These are phyloP conservation scores for Dipodascopsis tothii DNA, from an alignment of 805 yeast genomes.

Conservation along the genomic window DNA sequence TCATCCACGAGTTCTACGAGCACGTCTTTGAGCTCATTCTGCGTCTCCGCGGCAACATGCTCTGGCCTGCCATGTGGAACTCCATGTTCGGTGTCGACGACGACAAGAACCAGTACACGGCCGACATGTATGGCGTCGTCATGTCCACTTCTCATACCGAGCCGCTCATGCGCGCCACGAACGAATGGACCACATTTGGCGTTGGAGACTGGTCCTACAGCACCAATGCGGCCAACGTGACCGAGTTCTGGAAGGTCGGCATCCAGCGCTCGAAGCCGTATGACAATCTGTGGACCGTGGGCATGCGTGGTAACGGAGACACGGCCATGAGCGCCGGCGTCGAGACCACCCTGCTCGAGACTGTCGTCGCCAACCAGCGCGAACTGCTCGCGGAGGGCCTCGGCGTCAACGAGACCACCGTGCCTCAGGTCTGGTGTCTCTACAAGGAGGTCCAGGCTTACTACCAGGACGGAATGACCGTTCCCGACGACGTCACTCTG, in stretches of 20 bases:
- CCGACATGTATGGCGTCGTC: constrained; percentile 21
- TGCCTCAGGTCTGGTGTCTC: constrained; percentile 23
- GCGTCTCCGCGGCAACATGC: constrained; percentile 12
- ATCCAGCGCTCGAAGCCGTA: constrained; percentile 12
- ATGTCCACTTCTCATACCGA: constrained; percentile 21
- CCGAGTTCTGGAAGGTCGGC: constrained; percentile 15
- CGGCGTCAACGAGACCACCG: constrained; percentile 3
- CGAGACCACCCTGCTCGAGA: no score
- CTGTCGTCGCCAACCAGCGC: no score
- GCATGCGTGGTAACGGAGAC: not conserved
- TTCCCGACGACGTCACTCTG: constrained; percentile 25
- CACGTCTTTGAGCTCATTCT: constrained; percentile 16
- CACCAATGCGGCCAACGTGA: constrained; percentile 5
- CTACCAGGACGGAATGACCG: constrained; percentile 17
- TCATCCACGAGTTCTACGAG: constrained; percentile 10
- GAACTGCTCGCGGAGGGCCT: constrained; percentile 3
- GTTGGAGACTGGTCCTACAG: constrained; percentile 19
- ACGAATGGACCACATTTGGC: constrained; percentile 20
- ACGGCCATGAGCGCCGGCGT: not conserved
- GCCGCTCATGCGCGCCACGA: constrained; percentile 17
- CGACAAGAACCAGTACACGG: constrained; percentile 7
- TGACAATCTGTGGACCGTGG: constrained; percentile 8
- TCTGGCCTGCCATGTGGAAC: constrained; percentile 23
- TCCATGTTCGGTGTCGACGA: constrained; percentile 18
- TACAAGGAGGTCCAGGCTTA: constrained; percentile 20